These are phyloP conservation scores for Coprinopsis strossmayeri DNA, from an alignment of 768 basidiomycete genomes.

Conservation along the genomic window DNA sequence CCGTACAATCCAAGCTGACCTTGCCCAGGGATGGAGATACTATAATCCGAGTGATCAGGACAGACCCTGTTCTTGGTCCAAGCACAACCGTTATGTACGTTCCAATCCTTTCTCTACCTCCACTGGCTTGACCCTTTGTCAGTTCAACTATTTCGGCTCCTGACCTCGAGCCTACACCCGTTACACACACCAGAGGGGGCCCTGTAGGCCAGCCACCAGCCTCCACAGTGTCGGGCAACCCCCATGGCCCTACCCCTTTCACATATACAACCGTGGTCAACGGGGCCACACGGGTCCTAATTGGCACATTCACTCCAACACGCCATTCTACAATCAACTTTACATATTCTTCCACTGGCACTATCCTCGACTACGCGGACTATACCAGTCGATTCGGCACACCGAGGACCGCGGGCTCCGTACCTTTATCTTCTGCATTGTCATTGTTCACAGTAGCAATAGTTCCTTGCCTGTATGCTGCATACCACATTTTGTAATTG, in stretches of 20 bases:
- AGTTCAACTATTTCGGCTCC: slow-evolving; percentile 12
- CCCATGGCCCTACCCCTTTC: slow-evolving; percentile 44
- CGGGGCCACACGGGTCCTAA: slow-evolving; percentile 27
- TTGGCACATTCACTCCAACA: slow-evolving; percentile 35
- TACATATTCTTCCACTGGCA: slow-evolving; percentile 22
- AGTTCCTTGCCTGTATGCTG: no score
- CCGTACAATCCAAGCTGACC: background rate
- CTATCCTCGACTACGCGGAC: slow-evolving; percentile 18
- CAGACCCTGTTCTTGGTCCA: slow-evolving; percentile 31
- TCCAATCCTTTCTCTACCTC: background rate
- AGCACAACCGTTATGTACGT: slow-evolving; percentile 39
- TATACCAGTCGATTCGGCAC: slow-evolving; percentile 10
- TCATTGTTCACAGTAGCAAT: no score
- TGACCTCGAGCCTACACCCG: slow-evolving; percentile 16
- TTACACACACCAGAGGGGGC: slow-evolving; percentile 29
- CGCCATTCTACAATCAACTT: slow-evolving; percentile 24
- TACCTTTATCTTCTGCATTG: no score
- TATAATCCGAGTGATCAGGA: slow-evolving; percentile 42
- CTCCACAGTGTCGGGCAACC: slow-evolving; percentile 22
- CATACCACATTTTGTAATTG: no score
- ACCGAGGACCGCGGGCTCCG: no score
- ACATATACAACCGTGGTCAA: slow-evolving; percentile 41
- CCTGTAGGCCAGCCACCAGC: slow-evolving; percentile 50
- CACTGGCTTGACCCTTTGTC: slow-evolving; percentile 19
- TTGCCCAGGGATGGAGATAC: slow-evolving; percentile 36